Evolutionary conservation across 2,329 filamentous ascomycete species (phyloP).

Genomic region (Epichloe gansuensis): DNA sequence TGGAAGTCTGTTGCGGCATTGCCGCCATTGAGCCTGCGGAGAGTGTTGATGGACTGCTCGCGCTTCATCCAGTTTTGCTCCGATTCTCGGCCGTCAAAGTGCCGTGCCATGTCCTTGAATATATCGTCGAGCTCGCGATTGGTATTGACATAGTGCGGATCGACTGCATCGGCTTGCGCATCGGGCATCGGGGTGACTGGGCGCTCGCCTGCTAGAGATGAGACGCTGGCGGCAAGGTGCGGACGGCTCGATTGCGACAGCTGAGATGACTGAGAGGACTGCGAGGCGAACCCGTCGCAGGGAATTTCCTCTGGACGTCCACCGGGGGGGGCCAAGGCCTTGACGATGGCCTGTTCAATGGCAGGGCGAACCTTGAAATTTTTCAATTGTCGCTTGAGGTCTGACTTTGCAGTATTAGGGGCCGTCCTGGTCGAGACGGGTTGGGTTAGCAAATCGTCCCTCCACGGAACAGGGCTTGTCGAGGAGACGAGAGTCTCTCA

Average conservation of each 20-base stretch:
- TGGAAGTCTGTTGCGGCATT: constrained; percentile 71
- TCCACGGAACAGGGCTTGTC: too few relatives aligned
- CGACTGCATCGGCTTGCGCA: constrained; percentile 52
- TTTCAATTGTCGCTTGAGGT: constrained; percentile 76
- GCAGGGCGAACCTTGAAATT: constrained; percentile 75
- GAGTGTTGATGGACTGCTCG: constrained; percentile 65
- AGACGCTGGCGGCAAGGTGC: constrained; percentile 37
- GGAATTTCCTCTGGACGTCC: constrained; percentile 27
- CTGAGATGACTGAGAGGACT: constrained; percentile 1
- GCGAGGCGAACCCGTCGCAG: constrained; percentile 22
- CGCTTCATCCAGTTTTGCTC: constrained; percentile 85
- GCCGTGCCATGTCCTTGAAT: constrained; percentile 64
- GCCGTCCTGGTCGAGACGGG: constrained; percentile 42
- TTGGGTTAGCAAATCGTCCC: constrained; percentile 4
- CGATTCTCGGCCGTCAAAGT: constrained; percentile 78
- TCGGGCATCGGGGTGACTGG: constrained; percentile 52
- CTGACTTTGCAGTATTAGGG: constrained; percentile 71
- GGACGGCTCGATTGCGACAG: constrained; percentile 22
- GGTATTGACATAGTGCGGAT: constrained; percentile 74
- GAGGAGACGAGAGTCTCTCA: constrained; percentile 21
- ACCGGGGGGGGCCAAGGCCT: constrained; percentile 53
- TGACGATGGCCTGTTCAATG: constrained; percentile 70
- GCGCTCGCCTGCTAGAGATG: constrained; percentile 35
- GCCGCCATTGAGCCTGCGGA: constrained; percentile 68
- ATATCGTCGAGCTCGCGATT: constrained; percentile 79